These are phyloP conservation scores for Clitopilus passeckerianus DNA, from an alignment of 768 basidiomycete species.

Conservation along the genomic window DNA sequence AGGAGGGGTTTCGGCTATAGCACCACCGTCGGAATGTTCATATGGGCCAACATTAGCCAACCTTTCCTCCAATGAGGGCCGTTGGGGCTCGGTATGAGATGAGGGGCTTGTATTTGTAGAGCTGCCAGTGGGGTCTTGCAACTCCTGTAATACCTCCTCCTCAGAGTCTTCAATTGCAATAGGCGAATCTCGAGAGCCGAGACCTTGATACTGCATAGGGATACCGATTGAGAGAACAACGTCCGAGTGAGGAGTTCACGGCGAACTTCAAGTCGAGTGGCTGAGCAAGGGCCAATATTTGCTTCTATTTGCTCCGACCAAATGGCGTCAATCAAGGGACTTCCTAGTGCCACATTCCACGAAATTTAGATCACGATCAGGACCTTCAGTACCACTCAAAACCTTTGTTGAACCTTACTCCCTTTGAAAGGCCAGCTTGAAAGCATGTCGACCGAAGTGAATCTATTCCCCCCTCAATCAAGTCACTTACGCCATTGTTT, in stretches of 20 bases:
- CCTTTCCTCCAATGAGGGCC: conserved; percentile 3
- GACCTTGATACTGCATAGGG: conserved; percentile 10
- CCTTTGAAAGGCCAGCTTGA: too few species aligned
- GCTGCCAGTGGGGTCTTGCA: conserved; percentile 14
- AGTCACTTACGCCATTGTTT: too few species aligned
- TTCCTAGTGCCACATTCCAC: too few species aligned
- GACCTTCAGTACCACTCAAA: too few species aligned
- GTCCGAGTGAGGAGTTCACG: background rate
- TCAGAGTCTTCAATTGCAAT: conserved; percentile 37
- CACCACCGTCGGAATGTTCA: too few species aligned
- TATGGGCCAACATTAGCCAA: background rate
- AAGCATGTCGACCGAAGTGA: too few species aligned
- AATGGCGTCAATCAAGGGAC: too few species aligned
- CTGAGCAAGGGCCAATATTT: too few species aligned
- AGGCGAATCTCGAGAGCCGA: conserved; percentile 29
- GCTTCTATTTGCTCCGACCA: too few species aligned
- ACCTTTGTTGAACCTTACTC: too few species aligned
- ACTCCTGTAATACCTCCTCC: conserved; percentile 29
- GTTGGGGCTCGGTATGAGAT: background rate
- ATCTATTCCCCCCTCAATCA: too few species aligned
- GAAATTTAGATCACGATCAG: too few species aligned
- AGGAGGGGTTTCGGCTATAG: background rate
- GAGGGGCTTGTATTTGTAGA: background rate
- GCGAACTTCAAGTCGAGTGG: background rate
- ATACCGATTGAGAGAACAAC: background rate